These are phyloP conservation scores for Drosera capensis DNA, from an alignment of 148 eudicot genomes.

Conservation along the genomic window DNA sequence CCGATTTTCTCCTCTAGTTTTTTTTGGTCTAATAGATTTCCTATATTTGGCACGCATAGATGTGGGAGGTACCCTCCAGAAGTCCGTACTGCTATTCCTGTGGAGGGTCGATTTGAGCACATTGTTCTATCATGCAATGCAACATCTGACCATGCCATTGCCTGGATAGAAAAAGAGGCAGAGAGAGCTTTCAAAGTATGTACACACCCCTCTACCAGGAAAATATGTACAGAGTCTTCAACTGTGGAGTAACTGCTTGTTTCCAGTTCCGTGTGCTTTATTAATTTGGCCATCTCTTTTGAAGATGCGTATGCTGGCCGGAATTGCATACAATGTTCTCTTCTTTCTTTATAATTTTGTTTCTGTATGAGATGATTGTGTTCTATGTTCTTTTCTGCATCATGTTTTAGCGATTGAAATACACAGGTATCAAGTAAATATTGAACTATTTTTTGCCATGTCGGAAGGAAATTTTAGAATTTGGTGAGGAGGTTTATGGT, in stretches of 20 bases:
- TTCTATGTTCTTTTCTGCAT: no score
- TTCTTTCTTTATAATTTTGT: no score
- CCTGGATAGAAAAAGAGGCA: conserved; percentile 80
- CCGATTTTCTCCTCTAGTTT: neutral
- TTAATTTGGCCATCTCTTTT: no score
- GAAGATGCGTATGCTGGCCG: no score
- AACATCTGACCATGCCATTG: conserved; percentile 78
- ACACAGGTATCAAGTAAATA: no score
- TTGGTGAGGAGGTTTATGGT: no score
- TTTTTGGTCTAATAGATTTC: neutral
- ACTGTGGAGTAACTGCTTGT: neutral
- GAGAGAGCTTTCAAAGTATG: conserved; percentile 49
- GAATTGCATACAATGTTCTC: no score
- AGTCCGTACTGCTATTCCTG: conserved; percentile 81
- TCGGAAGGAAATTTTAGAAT: no score
- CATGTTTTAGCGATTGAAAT: no score
- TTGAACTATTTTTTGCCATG: no score
- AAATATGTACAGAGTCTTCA: neutral
- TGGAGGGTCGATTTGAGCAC: conserved; percentile 91
- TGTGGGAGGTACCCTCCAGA: conserved; percentile 77
- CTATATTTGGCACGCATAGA: conserved; percentile 15
- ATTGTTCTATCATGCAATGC: conserved; percentile 84
- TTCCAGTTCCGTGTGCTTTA: neutral
- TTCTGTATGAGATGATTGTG: no score
- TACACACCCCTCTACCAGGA: neutral